These are phyloP conservation scores for Lentithecium fluviatile DNA, from an alignment of 495 filamentous ascomycete species.

Conservation along the genomic window DNA sequence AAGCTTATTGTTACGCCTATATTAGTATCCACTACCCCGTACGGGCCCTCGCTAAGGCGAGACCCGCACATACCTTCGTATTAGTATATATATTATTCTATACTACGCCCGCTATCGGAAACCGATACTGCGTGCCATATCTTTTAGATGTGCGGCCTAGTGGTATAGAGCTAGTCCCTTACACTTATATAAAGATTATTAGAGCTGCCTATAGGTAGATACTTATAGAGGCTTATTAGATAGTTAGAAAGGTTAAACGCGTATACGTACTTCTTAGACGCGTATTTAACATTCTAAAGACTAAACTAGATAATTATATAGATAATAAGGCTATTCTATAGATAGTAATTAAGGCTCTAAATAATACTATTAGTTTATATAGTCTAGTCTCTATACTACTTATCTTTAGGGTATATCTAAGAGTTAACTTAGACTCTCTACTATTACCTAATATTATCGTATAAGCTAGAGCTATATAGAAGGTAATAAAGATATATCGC, in stretches of 20 bases:
- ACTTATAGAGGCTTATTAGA: not conserved
- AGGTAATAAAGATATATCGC: not conserved
- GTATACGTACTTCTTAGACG: not conserved
- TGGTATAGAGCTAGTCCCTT: too few relatives aligned
- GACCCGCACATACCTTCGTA: too few relatives aligned
- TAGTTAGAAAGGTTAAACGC: not conserved
- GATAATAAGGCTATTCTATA: not conserved
- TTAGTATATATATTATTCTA: too few relatives aligned
- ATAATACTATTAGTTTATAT: not conserved
- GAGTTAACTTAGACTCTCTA: not conserved
- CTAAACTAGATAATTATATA: constrained; percentile 3
- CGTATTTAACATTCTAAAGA: not conserved
- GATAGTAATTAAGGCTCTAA: constrained; percentile 4
- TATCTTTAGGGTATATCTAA: too few relatives aligned
- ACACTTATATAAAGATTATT: not conserved
- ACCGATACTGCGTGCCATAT: too few relatives aligned
- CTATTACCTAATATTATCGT: not conserved
- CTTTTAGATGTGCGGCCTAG: too few relatives aligned
- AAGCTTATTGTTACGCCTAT: too few relatives aligned
- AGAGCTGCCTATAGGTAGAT: not conserved
- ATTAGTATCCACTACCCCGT: too few relatives aligned
- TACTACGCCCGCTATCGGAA: too few relatives aligned
- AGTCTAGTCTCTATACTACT: too few relatives aligned
- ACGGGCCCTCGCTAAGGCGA: too few relatives aligned
- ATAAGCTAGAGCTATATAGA: not conserved